These are phyloP conservation scores for Schizothecium vesticola DNA, from an alignment of 495 filamentous ascomycete genomes.

Conservation along the genomic window DNA sequence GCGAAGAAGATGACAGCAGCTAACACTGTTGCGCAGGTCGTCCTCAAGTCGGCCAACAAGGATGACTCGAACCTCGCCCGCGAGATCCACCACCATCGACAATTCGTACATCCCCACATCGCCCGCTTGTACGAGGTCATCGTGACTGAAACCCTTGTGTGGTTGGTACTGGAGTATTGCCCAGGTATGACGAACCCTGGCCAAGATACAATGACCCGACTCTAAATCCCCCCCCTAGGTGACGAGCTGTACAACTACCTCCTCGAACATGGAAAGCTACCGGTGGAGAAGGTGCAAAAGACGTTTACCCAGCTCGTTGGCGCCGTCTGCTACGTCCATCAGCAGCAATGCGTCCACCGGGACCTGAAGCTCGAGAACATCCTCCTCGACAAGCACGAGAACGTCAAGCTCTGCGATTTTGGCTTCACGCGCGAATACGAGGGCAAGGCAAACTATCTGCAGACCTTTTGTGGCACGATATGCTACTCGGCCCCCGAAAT, in stretches of 20 bases:
- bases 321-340: slow-evolving; percentile 92
- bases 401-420: slow-evolving; percentile 98
- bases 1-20: neutral
- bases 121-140: slow-evolving; percentile 96
- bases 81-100: slow-evolving; percentile 96
- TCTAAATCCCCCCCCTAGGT: slow-evolving; percentile 47
- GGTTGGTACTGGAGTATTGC: slow-evolving; percentile 96
- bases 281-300: slow-evolving; percentile 84
- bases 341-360: slow-evolving; percentile 91
- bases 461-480: slow-evolving; percentile 96
- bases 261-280: slow-evolving; percentile 74
- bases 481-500: slow-evolving; percentile 98
- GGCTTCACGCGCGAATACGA: slow-evolving; percentile 98
- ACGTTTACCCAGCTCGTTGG: slow-evolving; percentile 96
- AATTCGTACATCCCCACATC: slow-evolving; percentile 97
- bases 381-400: slow-evolving; percentile 90
- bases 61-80: slow-evolving; percentile 91
- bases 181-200: slow-evolving; percentile 57
- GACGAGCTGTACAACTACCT: slow-evolving; percentile 98
- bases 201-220: neutral
- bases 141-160: slow-evolving; percentile 89
- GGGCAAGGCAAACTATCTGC: slow-evolving; percentile 87
- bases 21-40: slow-evolving; percentile 56
- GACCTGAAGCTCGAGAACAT: slow-evolving; percentile 98
- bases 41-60: slow-evolving; percentile 95